Base-by-base conservation (phyloP, 139 green algal species). In the Chlorella vulgaris region DNA sequence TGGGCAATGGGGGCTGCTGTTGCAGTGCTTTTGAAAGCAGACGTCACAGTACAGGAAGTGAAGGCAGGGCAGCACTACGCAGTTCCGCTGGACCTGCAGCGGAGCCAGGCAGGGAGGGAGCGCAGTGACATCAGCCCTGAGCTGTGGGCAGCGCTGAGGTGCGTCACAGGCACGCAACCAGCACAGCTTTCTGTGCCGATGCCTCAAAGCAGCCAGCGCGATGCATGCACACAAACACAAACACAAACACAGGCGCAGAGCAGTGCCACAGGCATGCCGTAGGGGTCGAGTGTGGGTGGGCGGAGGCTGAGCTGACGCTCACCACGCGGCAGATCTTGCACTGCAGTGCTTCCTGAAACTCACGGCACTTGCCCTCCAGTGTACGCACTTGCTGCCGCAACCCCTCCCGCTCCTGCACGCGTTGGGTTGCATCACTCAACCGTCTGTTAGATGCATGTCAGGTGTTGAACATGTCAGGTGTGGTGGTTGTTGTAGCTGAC, bases 61-160 rank as follows among this genome's bases (percentile, higher is more conserved):
- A 22, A 89, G 60, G 83, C 85, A 89, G 26, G 85, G 85, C 26
- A 89, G 76, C 38, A 88, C 84, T n/a, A 89, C 66, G 66, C 85
- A 89, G 75, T 89, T 89, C 3, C 85, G 65, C 29, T 58, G 55
- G 2, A 58, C 53, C 78, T 84, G 68, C 78, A 58, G 36, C 28
- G 42, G 3, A 51, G 60, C 22, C 6, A 39, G 19, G 29, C 51
- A 4, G 42, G 69, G 33, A 55, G 7, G 69, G 4, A 35, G 69
- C 40, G 38, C 21, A 24, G 38, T 22, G 28, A 33, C 35, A 33
- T n/a, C n/a, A n/a, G n/a, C n/a, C n/a, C n/a, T n/a, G n/a, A n/a
- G n/a, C n/a, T n/a, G n/a, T n/a, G n/a, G n/a, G n/a, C n/a, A n/a
- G n/a, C n/a, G n/a, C n/a, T n/a, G n/a, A n/a, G n/a, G n/a, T n/a